Evolutionary conservation across 2,329 filamentous ascomycete species (phyloP).

Genomic region (Lecanosticta acicola): DNA sequence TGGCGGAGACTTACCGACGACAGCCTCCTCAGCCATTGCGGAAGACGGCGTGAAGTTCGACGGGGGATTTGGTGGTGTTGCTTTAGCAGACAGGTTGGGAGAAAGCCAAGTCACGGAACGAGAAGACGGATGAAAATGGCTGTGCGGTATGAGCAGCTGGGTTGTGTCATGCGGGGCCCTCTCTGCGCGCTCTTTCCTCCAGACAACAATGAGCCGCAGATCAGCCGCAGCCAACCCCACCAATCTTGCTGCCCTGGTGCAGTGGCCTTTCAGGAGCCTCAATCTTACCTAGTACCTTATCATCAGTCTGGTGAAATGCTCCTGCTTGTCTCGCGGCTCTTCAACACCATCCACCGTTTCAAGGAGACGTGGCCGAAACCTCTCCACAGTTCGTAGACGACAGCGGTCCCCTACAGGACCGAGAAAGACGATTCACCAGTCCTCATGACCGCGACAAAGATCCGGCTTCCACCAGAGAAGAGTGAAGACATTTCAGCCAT

Average conservation of each 20-base stretch:
- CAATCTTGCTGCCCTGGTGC: too few relatives aligned
- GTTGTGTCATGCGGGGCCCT: too few relatives aligned
- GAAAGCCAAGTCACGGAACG: not conserved
- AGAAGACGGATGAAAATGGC: not conserved
- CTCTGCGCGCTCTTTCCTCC: too few relatives aligned
- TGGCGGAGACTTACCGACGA: slow-evolving; percentile 20
- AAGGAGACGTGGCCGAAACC: not conserved
- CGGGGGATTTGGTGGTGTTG: not conserved
- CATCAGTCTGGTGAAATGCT: too few relatives aligned
- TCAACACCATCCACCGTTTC: not conserved
- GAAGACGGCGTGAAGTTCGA: slow-evolving; percentile 5
- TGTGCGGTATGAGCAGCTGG: too few relatives aligned
- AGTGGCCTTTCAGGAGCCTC: too few relatives aligned
- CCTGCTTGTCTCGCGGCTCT: too few relatives aligned
- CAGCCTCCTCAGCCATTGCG: slow-evolving; percentile 27
- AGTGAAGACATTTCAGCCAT: too few relatives aligned
- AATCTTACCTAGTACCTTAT: too few relatives aligned
- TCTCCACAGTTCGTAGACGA: not conserved
- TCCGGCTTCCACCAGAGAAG: too few relatives aligned
- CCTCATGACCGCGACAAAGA: too few relatives aligned
- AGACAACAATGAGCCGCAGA: too few relatives aligned
- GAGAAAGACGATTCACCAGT: not conserved
- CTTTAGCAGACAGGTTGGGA: not conserved
- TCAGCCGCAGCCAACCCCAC: not conserved
- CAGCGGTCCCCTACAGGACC: not conserved